These are phyloP conservation scores for Lachnellula occidentalis DNA, from an alignment of 2,329 filamentous ascomycete genomes.

Conservation along the genomic window DNA sequence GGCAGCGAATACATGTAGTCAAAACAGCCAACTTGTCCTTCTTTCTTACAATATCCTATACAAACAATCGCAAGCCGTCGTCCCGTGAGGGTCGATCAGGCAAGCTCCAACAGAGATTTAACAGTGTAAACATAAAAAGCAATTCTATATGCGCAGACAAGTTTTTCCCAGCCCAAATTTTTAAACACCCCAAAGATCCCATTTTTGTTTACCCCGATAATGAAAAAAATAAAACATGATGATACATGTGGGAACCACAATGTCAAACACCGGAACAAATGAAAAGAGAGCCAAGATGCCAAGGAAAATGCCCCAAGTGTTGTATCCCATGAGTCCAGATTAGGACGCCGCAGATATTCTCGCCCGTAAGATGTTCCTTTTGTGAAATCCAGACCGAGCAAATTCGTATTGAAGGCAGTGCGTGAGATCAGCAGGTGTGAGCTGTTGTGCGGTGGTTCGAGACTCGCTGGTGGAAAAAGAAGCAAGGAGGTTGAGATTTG, in stretches of 20 bases:
- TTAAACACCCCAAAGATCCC: constrained; percentile 14
- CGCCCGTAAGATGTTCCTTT: constrained; percentile 5
- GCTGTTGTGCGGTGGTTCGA: constrained; percentile 18
- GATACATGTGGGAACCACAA: constrained; percentile 7
- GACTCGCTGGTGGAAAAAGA: constrained; percentile 14
- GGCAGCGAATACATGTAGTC: constrained; percentile 2
- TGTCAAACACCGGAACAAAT: constrained; percentile 3
- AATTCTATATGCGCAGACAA: constrained; percentile 22
- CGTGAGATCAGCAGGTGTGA: background rate
- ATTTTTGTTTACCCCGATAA: constrained; percentile 21
- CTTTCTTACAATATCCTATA: constrained; percentile 19
- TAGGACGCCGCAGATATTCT: constrained; percentile 20
- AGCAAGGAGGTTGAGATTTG: constrained; percentile 1
- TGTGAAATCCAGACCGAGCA: constrained; percentile 8
- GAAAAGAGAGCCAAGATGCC: constrained; percentile 9
- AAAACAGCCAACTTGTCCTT: background rate
- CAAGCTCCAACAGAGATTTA: constrained; percentile 6
- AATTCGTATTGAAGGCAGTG: background rate
- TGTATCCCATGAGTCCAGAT: constrained; percentile 5
- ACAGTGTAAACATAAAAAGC: constrained; percentile 11
- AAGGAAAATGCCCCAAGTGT: constrained; percentile 7
- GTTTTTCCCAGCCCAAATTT: constrained; percentile 21
- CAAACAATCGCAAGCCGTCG: constrained; percentile 8
- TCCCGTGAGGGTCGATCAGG: constrained; percentile 16
- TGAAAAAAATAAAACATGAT: constrained; percentile 9